phyloP scores from a whole-genome alignment of 2,329 filamentous ascomycete species.

The Hypoxylon sp. region DNA sequence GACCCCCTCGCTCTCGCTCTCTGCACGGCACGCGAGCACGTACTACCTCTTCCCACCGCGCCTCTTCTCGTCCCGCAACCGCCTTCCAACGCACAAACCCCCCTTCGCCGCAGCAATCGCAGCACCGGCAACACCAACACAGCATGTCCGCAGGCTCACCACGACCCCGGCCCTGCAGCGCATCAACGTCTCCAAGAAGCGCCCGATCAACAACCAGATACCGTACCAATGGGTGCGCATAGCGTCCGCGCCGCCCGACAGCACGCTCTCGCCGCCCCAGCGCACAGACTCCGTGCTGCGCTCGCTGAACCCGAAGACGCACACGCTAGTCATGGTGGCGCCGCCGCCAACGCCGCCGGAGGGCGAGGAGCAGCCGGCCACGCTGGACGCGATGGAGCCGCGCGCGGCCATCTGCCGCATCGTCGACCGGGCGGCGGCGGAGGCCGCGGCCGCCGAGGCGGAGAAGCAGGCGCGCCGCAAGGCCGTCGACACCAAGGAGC shows the following conservation, averaged over 20 bases:
- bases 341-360: too few relatives aligned
- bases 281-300: conserved; percentile 35
- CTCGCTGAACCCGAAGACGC: conserved; percentile 36
- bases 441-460: conserved; percentile 53
- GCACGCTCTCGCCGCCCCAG: conserved; percentile 44
- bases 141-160: conserved; percentile 21
- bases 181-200: conserved; percentile 32
- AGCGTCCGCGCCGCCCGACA: conserved; percentile 20
- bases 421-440: conserved; percentile 67
- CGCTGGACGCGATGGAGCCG: conserved; percentile 41
- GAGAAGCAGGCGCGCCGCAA: conserved; percentile 59
- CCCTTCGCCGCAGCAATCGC: not conserved
- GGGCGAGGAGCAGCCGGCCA: too few relatives aligned
- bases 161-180: conserved; percentile 16
- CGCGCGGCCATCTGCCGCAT: conserved; percentile 76
- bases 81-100: not conserved
- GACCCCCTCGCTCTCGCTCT: conserved; percentile 11
- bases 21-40: conserved; percentile 7
- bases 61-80: conserved; percentile 34
- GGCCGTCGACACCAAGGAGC: conserved; percentile 71
- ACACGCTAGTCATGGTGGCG: conserved; percentile 49
- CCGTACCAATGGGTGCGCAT: conserved; percentile 54
- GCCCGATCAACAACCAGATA: conserved; percentile 63
- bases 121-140: not conserved
- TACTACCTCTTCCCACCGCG: conserved; percentile 37